A percentile compares a stretch with the other conserved stretches of the same genome.
Evolutionary conservation across 2,329 filamentous ascomycete genomes (phyloP).

Genomic region (Stylonectria norvegica): DNA sequence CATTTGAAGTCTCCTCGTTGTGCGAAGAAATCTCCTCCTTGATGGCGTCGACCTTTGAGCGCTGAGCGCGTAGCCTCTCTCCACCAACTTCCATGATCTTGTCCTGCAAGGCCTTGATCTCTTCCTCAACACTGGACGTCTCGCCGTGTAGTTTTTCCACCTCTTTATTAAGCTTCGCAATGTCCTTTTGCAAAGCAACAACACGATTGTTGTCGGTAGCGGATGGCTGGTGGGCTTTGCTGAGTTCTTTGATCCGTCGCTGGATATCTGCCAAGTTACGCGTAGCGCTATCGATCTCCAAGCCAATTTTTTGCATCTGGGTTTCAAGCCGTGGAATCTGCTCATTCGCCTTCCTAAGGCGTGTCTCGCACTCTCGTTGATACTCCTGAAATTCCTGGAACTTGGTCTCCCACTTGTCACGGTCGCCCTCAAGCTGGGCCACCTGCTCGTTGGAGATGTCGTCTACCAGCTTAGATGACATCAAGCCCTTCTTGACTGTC

Average conservation of each 20-base stretch:
- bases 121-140: constrained; percentile 84
- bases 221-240: constrained; percentile 75
- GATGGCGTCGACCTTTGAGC: constrained; percentile 82
- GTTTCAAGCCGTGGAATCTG: constrained; percentile 84
- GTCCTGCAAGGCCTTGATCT: constrained; percentile 89
- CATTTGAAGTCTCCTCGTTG: constrained; percentile 76
- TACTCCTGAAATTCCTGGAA: constrained; percentile 83
- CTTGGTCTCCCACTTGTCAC: constrained; percentile 77
- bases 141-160: constrained; percentile 76
- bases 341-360: constrained; percentile 68
- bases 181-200: constrained; percentile 70
- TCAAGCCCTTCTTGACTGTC: constrained; percentile 83
- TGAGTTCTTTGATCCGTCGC: constrained; percentile 80
- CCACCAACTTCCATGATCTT: constrained; percentile 99
- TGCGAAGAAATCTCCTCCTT: constrained; percentile 82
- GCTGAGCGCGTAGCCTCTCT: constrained; percentile 85
- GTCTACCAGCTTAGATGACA: constrained; percentile 93
- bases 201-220: constrained; percentile 75
- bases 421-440: constrained; percentile 77
- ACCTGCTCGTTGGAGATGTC: constrained; percentile 89
- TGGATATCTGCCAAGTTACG: constrained; percentile 81
- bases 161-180: constrained; percentile 70
- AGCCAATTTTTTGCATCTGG: constrained; percentile 81
- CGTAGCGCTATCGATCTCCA: constrained; percentile 84
- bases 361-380: constrained; percentile 73